phyloP scores from a whole-genome alignment of 148 eudicot genomes.

The Vaccinium corymbosum region DNA sequence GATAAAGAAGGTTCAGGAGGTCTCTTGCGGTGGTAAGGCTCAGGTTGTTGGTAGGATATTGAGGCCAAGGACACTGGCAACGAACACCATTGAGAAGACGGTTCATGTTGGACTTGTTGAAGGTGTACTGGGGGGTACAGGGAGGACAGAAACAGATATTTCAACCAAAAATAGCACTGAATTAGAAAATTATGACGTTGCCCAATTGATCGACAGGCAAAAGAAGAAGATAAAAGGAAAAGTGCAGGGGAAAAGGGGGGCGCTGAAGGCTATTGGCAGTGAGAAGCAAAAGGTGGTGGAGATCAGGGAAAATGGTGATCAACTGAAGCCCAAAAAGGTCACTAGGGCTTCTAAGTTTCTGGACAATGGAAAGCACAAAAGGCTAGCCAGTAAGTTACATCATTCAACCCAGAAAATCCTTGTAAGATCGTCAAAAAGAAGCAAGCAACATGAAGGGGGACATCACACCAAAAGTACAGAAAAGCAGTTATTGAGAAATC shows the following conservation, averaged over 20 bases:
- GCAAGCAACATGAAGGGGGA: constrained; percentile 25
- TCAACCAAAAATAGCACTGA: constrained; percentile 10
- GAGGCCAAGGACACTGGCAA: constrained; percentile 15
- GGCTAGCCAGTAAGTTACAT: background rate
- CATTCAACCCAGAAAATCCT: background rate
- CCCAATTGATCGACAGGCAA: constrained; percentile 12
- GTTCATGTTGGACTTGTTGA: constrained; percentile 13
- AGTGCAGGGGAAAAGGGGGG: constrained; percentile 19
- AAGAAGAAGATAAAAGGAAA: constrained; percentile 16
- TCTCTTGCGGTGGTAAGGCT: constrained; percentile 10
- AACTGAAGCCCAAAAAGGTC: background rate
- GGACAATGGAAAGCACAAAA: background rate
- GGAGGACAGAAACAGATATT: constrained; percentile 26
- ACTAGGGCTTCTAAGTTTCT: constrained; percentile 9
- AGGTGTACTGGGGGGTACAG: constrained; percentile 12
- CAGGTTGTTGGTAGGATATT: constrained; percentile 18
- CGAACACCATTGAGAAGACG: constrained; percentile 15
- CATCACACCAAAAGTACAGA: constrained; percentile 18
- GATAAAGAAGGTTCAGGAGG: constrained; percentile 21
- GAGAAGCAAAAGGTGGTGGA: constrained; percentile 23
- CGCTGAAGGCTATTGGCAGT: constrained; percentile 9
- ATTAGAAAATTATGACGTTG: constrained; percentile 6
- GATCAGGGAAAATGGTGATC: background rate
- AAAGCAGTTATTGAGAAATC: constrained; percentile 54
- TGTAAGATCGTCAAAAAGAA: background rate